Evolutionary conservation across 139 green algal species (phyloP).

Genomic region (Coelastrella sp.): DNA sequence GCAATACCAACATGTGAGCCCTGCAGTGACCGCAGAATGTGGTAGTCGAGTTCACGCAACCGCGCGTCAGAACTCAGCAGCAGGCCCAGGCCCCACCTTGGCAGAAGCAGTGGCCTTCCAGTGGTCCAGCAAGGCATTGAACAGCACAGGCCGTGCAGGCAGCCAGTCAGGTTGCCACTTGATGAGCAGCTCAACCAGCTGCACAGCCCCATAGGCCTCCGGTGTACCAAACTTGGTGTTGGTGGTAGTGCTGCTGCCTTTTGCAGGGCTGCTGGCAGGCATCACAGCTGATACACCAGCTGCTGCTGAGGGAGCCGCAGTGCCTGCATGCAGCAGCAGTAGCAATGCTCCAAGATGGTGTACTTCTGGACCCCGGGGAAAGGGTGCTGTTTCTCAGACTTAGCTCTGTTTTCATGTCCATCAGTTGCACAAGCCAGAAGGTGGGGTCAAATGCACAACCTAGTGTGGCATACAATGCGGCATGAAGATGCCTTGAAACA

Average conservation of each 20-base stretch:
- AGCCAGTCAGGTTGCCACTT: slow-evolving; percentile 88
- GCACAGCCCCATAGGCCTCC: slow-evolving; percentile 76
- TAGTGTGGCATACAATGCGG: too few relatives aligned
- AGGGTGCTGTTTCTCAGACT: too few relatives aligned
- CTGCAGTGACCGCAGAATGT: too few relatives aligned
- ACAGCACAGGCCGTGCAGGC: slow-evolving; percentile 58
- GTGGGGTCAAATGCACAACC: neutral
- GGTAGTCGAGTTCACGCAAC: too few relatives aligned
- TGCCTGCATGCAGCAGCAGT: neutral
- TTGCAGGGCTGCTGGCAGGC: neutral
- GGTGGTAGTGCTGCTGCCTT: neutral
- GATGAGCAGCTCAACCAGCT: slow-evolving; percentile 82
- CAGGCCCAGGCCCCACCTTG: neutral
- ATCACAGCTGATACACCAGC: neutral
- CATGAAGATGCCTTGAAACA: too few relatives aligned
- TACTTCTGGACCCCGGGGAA: too few relatives aligned
- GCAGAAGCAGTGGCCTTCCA: slow-evolving; percentile 58
- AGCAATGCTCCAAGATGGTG: too few relatives aligned
- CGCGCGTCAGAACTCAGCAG: neutral
- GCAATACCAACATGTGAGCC: too few relatives aligned
- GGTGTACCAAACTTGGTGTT: neutral
- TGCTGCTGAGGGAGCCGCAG: neutral
- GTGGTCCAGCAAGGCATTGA: slow-evolving; percentile 60
- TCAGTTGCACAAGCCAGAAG: neutral
- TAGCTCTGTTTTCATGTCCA: too few relatives aligned